Base-by-base conservation (phyloP, 352 stramenopile genomes). In the Pythium pyrilobum region DNA sequence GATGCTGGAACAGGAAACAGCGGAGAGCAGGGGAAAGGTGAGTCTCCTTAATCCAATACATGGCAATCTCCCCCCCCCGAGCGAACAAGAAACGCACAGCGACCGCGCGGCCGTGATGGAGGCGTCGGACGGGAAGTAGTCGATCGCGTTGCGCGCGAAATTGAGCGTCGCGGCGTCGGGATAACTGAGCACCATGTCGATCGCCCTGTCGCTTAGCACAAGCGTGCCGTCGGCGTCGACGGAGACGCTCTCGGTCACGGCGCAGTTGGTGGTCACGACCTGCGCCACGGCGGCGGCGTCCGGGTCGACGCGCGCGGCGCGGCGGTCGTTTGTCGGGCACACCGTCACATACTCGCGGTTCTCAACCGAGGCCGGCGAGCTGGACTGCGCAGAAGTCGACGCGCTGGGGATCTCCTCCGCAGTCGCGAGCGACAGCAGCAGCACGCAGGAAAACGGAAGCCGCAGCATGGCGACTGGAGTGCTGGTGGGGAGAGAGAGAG, bases 121-220 rank as follows among this genome's bases (percentile, higher is more conserved):
- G 2, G 54, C 18, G 23, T 55, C 38, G 13, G 34, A 24, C 5
- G 54, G 54, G n/a, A 62, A 55, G 21, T 42, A 45, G 20, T 51
- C 38, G 23, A 62, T 49, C 5, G 18, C 25, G 31, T 62, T 62
- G 46, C 27, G 51, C 44, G 54, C 54, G 28, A 62, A 43, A 31
- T 62, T 55, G 28, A 62, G 54, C 25, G 44, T 54, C 44, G 16
- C 25, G 8, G 45, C 46, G 38, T 62, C 46, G 9, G 54, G 54
- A 27, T 62, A 62, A 31, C 54, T 62, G 3, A 55, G 38, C 28
- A 62, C 54, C 8, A 44, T 5, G 16, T 62, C 54, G 16, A 62
- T 23, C 3, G n/a, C 18, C 20, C 16, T 8, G 16, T 16, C n/a
- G 21, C 38, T 54, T 28, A 55, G 44, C 12, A 32, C 33, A 16